phyloP scores from a whole-genome alignment of 148 eudicot species.

The Chenopodium suecicum region DNA sequence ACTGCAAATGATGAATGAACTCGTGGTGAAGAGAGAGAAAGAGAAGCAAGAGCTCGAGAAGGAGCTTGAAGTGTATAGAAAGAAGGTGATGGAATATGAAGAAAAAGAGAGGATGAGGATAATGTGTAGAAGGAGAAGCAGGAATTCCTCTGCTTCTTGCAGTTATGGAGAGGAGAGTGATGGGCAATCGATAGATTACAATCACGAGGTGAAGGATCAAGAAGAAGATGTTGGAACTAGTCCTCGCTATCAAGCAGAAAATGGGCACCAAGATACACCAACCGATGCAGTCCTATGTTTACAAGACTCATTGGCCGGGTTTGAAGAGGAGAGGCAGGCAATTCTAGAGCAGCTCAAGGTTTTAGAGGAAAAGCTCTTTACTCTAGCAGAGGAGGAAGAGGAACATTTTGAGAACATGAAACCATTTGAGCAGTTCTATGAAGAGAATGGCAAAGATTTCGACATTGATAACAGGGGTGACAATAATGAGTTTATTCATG shows the following conservation, averaged over 20 bases:
- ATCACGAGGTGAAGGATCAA: constrained; percentile 54
- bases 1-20: constrained; percentile 77
- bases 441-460: constrained; percentile 50
- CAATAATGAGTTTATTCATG: constrained; percentile 40
- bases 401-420: constrained; percentile 45
- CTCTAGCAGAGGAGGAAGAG: constrained; percentile 58
- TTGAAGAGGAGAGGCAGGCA: constrained; percentile 86
- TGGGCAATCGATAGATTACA: constrained; percentile 63
- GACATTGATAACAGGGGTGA: constrained; percentile 34
- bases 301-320: constrained; percentile 47
- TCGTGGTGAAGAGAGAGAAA: constrained; percentile 78
- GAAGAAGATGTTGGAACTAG: constrained; percentile 41
- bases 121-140: constrained; percentile 46
- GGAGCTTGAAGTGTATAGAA: constrained; percentile 62
- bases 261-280: constrained; percentile 58
- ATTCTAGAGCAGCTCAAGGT: constrained; percentile 79
- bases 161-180: constrained; percentile 83
- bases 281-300: constrained; percentile 51
- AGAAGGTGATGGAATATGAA: constrained; percentile 66
- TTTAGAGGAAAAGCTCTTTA: constrained; percentile 80
- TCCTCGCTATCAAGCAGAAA: constrained; percentile 38
- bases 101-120: constrained; percentile 54
- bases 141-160: constrained; percentile 58
- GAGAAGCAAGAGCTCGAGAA: constrained; percentile 81
- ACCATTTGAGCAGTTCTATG: constrained; percentile 39